Base-by-base conservation (phyloP, 1,284 basidiomycete genomes). In the Cutaneotrichosporon mucoides region DNA sequence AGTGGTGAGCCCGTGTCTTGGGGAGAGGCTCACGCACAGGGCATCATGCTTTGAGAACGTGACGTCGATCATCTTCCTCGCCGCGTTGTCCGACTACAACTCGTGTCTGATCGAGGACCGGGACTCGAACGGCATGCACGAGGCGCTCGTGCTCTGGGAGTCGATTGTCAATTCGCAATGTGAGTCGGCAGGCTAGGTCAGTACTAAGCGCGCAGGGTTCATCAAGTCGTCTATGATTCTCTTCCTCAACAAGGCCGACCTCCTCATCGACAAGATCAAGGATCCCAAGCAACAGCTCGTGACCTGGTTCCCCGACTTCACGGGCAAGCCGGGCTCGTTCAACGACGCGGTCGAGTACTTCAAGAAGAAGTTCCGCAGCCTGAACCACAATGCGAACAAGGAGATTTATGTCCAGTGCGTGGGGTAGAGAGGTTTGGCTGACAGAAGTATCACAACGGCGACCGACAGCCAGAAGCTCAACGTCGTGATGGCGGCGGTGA, bases 111-210 rank as follows among this genome's bases (percentile, higher is more conserved):
- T 95, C 55, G 94, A 98, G 77, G 94, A 97, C 76, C 87, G 77
- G 88, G 88, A 93, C 91, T 77, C 91, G 89, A 87, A 95, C 91
- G 92, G 90, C 90, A 95, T 96, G 92, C 88, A 92, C 79, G 93
- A 95, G 70, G 90, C 92, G 0, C 87, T 96, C 84, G 90, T 91
- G 52, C 90, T 96, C 50, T 96, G 92, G 86, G 92, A 94, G 72
- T 93, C 90, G 46, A 91, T 93, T 81, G 90, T 89, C 79, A 89
- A 91, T 73, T 91, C 89, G 24, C 89, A 72, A 47, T 78, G 72
- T 72, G 48, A 64, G 72, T 60, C 35, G n/a, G 13, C n/a, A 15
- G 24, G 2, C 24, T 24, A 24, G 24, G 24, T 24, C 24, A 24
- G 24, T 11, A 24, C 13, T 4, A 4, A 35, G 8, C 24, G 1